Percentiles rank a stretch among this genome's conserved stretches.
Evolutionary conservation across 2,329 filamentous ascomycete genomes (phyloP).

Genomic region (Ascochyta rabiei): DNA sequence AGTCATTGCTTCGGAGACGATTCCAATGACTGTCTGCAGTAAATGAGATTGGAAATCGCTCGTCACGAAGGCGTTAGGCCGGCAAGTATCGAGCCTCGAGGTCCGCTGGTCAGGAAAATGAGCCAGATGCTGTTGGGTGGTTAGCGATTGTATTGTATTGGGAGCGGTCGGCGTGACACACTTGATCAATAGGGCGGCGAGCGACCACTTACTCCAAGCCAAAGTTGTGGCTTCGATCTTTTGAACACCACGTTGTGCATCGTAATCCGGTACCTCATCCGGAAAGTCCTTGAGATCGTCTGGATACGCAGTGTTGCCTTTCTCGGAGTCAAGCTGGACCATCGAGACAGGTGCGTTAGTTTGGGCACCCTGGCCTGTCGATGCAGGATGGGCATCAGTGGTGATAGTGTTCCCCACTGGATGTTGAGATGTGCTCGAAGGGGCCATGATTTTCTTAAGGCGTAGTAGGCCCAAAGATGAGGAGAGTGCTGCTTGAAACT

Average conservation of each 20-base stretch:
- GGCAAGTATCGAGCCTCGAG: conserved; percentile 30
- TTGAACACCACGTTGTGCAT: conserved; percentile 39
- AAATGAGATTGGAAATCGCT: conserved; percentile 30
- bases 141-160: neutral
- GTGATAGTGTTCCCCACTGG: too few relatives aligned
- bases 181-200: conserved; percentile 1
- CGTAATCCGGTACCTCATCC: neutral
- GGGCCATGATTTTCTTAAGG: too few relatives aligned
- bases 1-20: conserved; percentile 24
- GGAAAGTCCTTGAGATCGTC: neutral
- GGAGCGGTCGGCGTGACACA: neutral
- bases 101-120: neutral
- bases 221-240: conserved; percentile 43
- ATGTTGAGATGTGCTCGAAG: too few relatives aligned
- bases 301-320: neutral
- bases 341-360: too few relatives aligned
- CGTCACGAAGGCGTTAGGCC: conserved; percentile 39
- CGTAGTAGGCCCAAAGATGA: too few relatives aligned
- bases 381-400: too few relatives aligned
- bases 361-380: too few relatives aligned
- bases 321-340: neutral
- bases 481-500: too few relatives aligned
- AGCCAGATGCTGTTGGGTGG: neutral
- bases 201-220: conserved; percentile 36
- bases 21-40: conserved; percentile 25